phyloP scores from a whole-genome alignment of 805 yeast genomes.

The Suhomyces kilbournensis region DNA sequence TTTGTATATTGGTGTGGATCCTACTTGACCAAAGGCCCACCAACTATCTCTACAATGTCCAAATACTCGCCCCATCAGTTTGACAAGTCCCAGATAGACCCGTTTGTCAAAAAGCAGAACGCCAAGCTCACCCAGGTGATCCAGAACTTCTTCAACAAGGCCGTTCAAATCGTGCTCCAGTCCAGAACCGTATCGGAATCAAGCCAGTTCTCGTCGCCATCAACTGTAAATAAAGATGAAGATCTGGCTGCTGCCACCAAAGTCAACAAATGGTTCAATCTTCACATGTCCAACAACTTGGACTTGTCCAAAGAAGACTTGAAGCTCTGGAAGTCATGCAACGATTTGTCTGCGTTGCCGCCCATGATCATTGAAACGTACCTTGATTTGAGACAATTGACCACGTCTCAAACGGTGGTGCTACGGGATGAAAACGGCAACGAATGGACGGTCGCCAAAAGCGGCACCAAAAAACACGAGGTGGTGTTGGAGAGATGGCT shows the following conservation, averaged over 20 bases:
- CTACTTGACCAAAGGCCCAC: background rate
- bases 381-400: conserved; percentile 60
- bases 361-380: conserved; percentile 86
- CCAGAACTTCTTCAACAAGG: conserved; percentile 62
- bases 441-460: conserved; percentile 54
- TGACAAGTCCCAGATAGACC: conserved; percentile 8
- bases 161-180: conserved; percentile 55
- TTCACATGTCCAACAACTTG: conserved; percentile 40
- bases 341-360: conserved; percentile 49
- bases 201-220: conserved; percentile 6
- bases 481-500: conserved; percentile 95
- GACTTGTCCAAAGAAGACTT: conserved; percentile 53
- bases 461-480: conserved; percentile 65
- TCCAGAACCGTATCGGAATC: conserved; percentile 36
- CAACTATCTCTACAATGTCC: background rate
- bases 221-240: conserved; percentile 10
- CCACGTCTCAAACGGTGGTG: conserved; percentile 56
- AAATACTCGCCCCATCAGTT: background rate
- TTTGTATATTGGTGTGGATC: background rate
- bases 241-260: conserved; percentile 22
- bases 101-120: conserved; percentile 18
- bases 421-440: conserved; percentile 53
- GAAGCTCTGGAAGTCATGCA: conserved; percentile 53
- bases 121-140: conserved; percentile 43
- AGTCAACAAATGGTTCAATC: conserved; percentile 62